Evolutionary conservation across 345 rosid species (phyloP).

Genomic region (Stellera chamaejasme): DNA sequence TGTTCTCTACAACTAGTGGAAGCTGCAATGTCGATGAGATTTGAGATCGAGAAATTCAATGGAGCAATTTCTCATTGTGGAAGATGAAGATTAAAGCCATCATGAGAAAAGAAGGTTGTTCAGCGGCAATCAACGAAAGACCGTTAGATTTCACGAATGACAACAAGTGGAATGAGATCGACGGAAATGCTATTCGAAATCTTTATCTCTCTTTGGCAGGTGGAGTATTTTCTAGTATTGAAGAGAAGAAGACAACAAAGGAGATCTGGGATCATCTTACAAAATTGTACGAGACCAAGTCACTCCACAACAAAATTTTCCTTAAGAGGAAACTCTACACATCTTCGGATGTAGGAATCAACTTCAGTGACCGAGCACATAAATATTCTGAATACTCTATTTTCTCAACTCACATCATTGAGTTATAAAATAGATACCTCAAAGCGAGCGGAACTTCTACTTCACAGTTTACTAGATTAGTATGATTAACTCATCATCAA

Average conservation of each 20-base stretch:
- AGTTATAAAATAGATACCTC: not conserved
- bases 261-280: not conserved
- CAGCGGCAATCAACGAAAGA: not conserved
- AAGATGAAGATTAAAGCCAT: not conserved
- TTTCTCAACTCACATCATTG: not conserved
- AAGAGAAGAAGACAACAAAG: no score
- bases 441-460: not conserved
- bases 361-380: not conserved
- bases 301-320: not conserved
- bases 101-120: not conserved
- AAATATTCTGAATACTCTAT: not conserved
- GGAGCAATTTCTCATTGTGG: not conserved
- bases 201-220: not conserved
- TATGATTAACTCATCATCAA: not conserved
- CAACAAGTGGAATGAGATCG: not conserved
- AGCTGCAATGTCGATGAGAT: not conserved
- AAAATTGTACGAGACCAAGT: slow-evolving; percentile 3
- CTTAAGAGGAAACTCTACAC: not conserved
- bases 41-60: not conserved
- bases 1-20: no score
- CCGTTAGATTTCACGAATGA: not conserved
- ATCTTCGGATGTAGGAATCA: not conserved
- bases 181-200: not conserved
- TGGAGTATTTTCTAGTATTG: no score
- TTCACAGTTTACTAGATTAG: not conserved